phyloP scores from a whole-genome alignment of 2,329 filamentous ascomycete species.

The Fusarium nisikadoi region DNA sequence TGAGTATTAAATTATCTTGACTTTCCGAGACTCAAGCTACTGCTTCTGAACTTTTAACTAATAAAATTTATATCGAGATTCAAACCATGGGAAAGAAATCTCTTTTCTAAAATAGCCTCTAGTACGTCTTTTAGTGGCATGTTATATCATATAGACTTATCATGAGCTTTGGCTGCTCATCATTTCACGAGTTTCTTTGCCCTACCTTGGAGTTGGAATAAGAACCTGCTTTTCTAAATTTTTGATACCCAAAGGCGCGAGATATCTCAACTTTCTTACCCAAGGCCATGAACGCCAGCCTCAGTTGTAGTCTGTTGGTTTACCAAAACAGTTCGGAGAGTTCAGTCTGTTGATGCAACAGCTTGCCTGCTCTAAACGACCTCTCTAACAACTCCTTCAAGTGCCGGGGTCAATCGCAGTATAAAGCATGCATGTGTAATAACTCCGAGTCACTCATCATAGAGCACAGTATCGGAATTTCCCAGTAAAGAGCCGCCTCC shows the following conservation, averaged over 20 bases:
- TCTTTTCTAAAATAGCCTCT: neutral
- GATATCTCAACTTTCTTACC: neutral
- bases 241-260: accelerated
- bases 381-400: no score
- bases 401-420: neutral
- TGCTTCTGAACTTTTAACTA: no score
- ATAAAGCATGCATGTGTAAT: neutral
- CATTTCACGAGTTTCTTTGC: neutral
- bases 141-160: no score
- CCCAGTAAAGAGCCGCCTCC: neutral
- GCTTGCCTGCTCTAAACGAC: neutral
- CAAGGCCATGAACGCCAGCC: neutral
- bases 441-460: neutral
- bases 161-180: no score
- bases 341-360: neutral
- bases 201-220: accelerated
- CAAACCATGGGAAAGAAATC: no score
- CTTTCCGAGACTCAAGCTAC: no score
- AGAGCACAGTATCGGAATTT: no score
- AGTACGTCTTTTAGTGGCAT: neutral
- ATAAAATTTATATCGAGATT: no score
- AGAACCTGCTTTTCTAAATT: accelerated
- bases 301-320: neutral
- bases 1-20: neutral
- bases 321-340: neutral